Conservation (phyloP, 345 rosid species). For the Aethionema arabicum region DNA sequence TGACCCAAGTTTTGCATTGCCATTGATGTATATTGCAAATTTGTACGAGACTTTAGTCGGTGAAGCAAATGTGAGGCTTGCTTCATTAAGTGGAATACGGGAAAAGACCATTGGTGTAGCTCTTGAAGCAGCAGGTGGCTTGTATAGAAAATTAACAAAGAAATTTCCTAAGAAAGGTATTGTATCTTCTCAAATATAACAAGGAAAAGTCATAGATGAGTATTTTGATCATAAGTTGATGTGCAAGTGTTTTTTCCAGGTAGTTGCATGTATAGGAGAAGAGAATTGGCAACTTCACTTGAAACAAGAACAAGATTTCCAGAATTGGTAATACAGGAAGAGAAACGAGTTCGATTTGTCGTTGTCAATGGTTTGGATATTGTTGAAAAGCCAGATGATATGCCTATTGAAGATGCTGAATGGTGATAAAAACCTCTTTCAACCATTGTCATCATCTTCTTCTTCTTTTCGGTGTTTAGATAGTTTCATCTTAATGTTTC, state of each 20-base stretch:
- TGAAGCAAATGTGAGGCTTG: conserved; percentile 74
- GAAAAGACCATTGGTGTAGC: conserved; percentile 86
- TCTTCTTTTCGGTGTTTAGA: background rate
- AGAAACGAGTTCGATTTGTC: conserved; percentile 90
- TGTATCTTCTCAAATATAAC: background rate
- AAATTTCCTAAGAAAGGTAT: conserved; percentile 92
- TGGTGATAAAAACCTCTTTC: conserved; percentile 51
- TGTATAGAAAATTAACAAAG: conserved; percentile 77
- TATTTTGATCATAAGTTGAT: background rate
- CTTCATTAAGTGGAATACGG: conserved; percentile 71
- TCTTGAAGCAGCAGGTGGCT: conserved; percentile 96
- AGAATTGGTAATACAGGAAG: conserved; percentile 94
- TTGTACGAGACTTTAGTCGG: conserved; percentile 74
- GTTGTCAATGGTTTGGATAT: conserved; percentile 94
- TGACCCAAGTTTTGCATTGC: conserved; percentile 67
- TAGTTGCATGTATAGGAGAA: conserved; percentile 66
- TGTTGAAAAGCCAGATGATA: conserved; percentile 67
- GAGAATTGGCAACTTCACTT: conserved; percentile 90
- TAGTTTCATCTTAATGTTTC: background rate
- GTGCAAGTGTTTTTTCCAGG: conserved; percentile 39
- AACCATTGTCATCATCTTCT: conserved; percentile 3
- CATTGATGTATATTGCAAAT: conserved; percentile 92
- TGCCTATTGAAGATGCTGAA: conserved; percentile 74
- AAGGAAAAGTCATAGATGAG: background rate
- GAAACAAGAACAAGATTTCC: conserved; percentile 93